Conservation (phyloP, 176 grass and related monocot genomes). For the Pharus latifolius region DNA sequence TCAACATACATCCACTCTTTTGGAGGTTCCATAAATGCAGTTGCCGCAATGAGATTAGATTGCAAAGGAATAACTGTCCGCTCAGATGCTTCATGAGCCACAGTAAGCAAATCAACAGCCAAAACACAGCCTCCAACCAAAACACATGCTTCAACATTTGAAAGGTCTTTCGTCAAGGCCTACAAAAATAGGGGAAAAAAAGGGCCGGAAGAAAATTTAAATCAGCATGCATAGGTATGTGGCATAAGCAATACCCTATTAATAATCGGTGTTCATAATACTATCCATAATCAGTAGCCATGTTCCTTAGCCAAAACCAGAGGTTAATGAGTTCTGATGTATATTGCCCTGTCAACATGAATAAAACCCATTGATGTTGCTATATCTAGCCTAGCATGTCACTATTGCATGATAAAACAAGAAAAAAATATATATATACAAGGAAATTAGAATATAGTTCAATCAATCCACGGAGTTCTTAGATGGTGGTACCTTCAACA, state of each 20-base stretch:
- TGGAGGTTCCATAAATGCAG: slow-evolving; percentile 86
- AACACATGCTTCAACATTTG: slow-evolving; percentile 96
- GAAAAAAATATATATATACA: background rate
- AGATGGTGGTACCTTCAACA: slow-evolving; percentile 54
- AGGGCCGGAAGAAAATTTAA: background rate
- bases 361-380: background rate
- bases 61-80: slow-evolving; percentile 95
- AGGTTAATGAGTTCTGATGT: slow-evolving; percentile 4
- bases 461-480: background rate
- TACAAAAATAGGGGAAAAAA: slow-evolving; percentile 31
- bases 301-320: slow-evolving; percentile 1
- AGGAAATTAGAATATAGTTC: background rate
- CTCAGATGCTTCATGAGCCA: slow-evolving; percentile 82
- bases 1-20: slow-evolving; percentile 99
- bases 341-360: background rate
- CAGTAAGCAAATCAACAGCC: slow-evolving; percentile 84
- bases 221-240: slow-evolving; percentile 19
- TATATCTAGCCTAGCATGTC: background rate
- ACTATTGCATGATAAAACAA: background rate
- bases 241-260: slow-evolving; percentile 1
- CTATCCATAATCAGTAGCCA: background rate
- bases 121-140: slow-evolving; percentile 91
- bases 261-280: background rate
- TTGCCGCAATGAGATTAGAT: slow-evolving; percentile 88
- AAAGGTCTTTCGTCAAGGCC: slow-evolving; percentile 88